Evolutionary conservation across 768 basidiomycete species (phyloP), one percentile per base, ranked within the genome.

Genomic region (Collybiopsis luxurians): DNA sequence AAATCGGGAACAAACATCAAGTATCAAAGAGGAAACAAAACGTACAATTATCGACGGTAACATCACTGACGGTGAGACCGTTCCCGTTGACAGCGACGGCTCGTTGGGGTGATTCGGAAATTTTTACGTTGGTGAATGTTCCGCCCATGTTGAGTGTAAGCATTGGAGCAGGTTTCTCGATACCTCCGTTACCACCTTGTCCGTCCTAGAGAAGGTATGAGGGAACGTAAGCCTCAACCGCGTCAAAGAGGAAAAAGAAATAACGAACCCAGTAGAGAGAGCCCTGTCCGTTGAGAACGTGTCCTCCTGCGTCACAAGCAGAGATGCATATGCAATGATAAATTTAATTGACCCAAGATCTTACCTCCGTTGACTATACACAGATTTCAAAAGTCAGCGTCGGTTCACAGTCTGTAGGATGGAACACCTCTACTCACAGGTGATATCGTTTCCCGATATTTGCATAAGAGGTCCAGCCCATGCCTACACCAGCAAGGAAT

Each of bases 381-480:
- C n/a, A n/a, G n/a, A n/a, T n/a, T n/a, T n/a, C n/a, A n/a, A n/a
- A n/a, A n/a, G n/a, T n/a, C n/a, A n/a, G n/a, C n/a, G n/a, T n/a
- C n/a, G n/a, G n/a, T n/a, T n/a, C n/a, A n/a, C n/a, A 34, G 13
- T 34, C 34, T 11, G 21, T 13, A 39, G 2, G 19, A 52, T 23
- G 15, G 50, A 3, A 31, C 28, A 10, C 4, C 7, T 17, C 15
- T 28, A 60, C 53, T 49, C 44, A 60, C 59, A 60, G n/a, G 60
- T 61, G 24, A 61, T 56, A 40, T 55, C 55, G 21, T 36, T 55
- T 31, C 60, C 53, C 13, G 31, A 44, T 38, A 58, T 53, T 30
- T 55, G 75, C 78, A 46, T 76, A 74, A 59, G 56, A 6, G 47
- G 60, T 3, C 60, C 60, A 31, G 38, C 60, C 60, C 60, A 61